phyloP scores from a whole-genome alignment of 225 moss, liverwort and hornwort species.

The Sphagnum tenellum region DNA sequence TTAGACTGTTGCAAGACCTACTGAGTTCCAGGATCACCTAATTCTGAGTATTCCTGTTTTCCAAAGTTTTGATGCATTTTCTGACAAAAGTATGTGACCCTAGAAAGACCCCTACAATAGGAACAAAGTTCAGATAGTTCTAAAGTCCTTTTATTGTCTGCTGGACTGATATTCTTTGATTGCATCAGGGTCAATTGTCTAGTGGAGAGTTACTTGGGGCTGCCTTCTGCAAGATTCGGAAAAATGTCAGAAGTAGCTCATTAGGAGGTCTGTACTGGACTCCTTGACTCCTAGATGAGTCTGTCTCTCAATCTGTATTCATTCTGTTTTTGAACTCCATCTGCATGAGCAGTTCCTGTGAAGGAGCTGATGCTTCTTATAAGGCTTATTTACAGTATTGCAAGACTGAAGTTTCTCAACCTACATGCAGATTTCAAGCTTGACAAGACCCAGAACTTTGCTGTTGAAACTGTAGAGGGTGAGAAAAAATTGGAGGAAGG shows the following conservation, averaged over 20 bases:
- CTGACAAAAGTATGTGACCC: no score
- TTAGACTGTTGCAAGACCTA: no score
- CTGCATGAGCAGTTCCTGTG: not conserved
- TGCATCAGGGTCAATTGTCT: constrained; percentile 46
- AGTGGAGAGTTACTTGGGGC: constrained; percentile 52
- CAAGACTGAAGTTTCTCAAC: not conserved
- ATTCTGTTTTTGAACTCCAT: no score
- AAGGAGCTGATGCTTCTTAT: not conserved
- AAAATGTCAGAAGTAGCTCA: constrained; percentile 53
- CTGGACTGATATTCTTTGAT: not conserved
- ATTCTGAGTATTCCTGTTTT: no score
- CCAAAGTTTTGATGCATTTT: no score
- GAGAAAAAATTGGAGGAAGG: constrained; percentile 69
- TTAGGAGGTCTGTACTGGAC: constrained; percentile 47
- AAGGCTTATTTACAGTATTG: not conserved
- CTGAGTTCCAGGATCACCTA: no score
- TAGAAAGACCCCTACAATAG: no score
- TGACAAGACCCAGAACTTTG: constrained; percentile 57
- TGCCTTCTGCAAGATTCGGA: constrained; percentile 59
- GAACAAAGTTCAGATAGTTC: not conserved
- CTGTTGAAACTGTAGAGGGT: constrained; percentile 59
- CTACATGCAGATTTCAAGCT: constrained; percentile 56
- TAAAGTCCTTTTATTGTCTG: not conserved
- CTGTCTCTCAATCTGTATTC: no score
- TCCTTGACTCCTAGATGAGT: no score